Evolutionary conservation across 106 monocot species (phyloP), one percentile per base, ranked within the genome.

Genomic region (Dioscorea zingiberensis): DNA sequence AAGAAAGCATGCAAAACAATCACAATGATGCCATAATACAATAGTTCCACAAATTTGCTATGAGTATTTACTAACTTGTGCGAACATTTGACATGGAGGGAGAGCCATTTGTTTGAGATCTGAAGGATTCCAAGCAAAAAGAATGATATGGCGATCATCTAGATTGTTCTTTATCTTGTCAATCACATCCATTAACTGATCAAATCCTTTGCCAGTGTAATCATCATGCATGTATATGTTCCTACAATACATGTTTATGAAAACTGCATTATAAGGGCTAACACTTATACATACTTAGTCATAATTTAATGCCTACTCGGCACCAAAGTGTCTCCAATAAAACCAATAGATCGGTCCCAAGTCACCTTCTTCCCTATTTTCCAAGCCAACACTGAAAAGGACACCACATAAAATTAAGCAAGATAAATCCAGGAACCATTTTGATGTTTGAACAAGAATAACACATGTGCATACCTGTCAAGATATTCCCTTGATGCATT

Each of bases 321-420:
- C 98, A 70, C 98, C 93, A 78, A 93, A 99, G 58, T 99, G 98
- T 60, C 98, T 84, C 98, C 98, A 99, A 30, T 99, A 93, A 70
- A 93, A 99, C 44, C 98, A 93, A 82, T 99, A 99, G 70, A 99
- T 68, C 30, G 98, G 98, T 25, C 97, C 97, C 22, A 92, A 71
- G 65, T 97, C 97, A 55, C 92, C 97, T 86, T 85, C 88, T 65
- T 99, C 86, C 67, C 98, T 82, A 32, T 78, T 65, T 67, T 62
- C 32, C 26, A 99, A 67, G 67, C 89, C 89, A 80, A 80, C 71
- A 66, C 98, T 99, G 72, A 29, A 67, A 16, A 38, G 10, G 1
- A 38, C 10, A 6, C 38, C 38, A 38, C 38, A 38, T 38, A 10
- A 38, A 56, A 28, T 47, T 45, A 30, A 45, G 62, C 46, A 1